phyloP scores from a whole-genome alignment of 2,329 filamentous ascomycete species.

The Fusarium secorum region DNA sequence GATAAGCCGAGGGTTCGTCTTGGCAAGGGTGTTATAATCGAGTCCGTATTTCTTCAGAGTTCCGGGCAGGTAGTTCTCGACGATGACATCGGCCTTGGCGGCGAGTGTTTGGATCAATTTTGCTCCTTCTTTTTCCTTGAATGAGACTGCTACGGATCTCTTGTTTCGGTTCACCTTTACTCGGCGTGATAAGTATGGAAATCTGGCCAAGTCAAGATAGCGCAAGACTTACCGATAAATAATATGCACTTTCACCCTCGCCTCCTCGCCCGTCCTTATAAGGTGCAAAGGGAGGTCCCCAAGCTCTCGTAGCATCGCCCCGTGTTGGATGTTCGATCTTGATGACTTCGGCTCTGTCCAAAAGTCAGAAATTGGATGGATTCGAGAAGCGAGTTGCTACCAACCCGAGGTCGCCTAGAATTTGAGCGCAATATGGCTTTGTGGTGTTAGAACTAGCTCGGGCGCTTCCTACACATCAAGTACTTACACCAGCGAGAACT shows the following conservation, averaged over 20 bases:
- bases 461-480: rapidly evolving
- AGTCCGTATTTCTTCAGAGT: slow-evolving; percentile 91
- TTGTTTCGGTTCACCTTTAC: slow-evolving; percentile 91
- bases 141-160: slow-evolving; percentile 88
- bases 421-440: slow-evolving; percentile 95
- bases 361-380: neutral
- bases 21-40: slow-evolving; percentile 80
- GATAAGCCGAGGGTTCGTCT: slow-evolving; percentile 83
- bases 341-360: slow-evolving; percentile 83
- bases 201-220: rapidly evolving
- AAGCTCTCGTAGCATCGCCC: slow-evolving; percentile 92
- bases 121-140: slow-evolving; percentile 83
- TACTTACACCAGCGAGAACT: slow-evolving; percentile 83
- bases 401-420: slow-evolving; percentile 77
- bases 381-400: neutral
- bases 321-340: slow-evolving; percentile 92
- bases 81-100: slow-evolving; percentile 84
- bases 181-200: neutral
- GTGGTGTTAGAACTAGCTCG: rapidly evolving
- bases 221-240: slow-evolving; percentile 69
- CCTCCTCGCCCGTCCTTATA: slow-evolving; percentile 70
- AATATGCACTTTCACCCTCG: slow-evolving; percentile 88
- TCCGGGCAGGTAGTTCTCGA: slow-evolving; percentile 95
- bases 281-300: slow-evolving; percentile 90
- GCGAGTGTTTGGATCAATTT: slow-evolving; percentile 85